phyloP scores from a whole-genome alignment of 2,329 filamentous ascomycete species.

The Xenosphaeropsis pyriputrescens region DNA sequence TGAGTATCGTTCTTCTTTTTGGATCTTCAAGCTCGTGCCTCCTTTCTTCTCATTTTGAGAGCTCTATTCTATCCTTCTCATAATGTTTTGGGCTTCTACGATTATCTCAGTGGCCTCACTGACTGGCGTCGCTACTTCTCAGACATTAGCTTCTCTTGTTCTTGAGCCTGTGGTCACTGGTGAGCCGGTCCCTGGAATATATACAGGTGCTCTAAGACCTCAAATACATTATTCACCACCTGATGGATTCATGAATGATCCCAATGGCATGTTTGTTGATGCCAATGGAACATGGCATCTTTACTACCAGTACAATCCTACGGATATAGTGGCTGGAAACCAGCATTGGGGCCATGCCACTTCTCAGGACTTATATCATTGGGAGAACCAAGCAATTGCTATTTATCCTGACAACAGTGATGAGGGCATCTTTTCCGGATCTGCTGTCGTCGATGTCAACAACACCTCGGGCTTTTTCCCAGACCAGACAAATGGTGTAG shows the following conservation, averaged over 20 bases:
- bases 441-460: slow-evolving; percentile 39
- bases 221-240: slow-evolving; percentile 38
- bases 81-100: no score
- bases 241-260: slow-evolving; percentile 38
- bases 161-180: neutral
- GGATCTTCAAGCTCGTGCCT: no score
- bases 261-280: slow-evolving; percentile 45
- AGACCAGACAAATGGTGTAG: slow-evolving; percentile 37
- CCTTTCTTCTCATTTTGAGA: no score
- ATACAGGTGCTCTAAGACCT: slow-evolving; percentile 15
- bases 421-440: slow-evolving; percentile 29
- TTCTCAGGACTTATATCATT: slow-evolving; percentile 41
- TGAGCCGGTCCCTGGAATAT: neutral
- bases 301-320: slow-evolving; percentile 46
- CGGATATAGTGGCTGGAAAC: slow-evolving; percentile 30
- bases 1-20: no score
- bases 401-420: slow-evolving; percentile 29
- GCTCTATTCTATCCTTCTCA: no score
- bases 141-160: no score
- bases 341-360: slow-evolving; percentile 54
- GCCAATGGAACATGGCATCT: slow-evolving; percentile 39
- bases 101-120: no score
- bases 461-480: slow-evolving; percentile 52
- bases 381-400: slow-evolving; percentile 46
- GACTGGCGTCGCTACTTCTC: no score